A percentile compares a stretch with the other conserved stretches of the same genome.
Evolutionary conservation across 768 basidiomycete species (phyloP).

Genomic region (Boletus rubropictus): DNA sequence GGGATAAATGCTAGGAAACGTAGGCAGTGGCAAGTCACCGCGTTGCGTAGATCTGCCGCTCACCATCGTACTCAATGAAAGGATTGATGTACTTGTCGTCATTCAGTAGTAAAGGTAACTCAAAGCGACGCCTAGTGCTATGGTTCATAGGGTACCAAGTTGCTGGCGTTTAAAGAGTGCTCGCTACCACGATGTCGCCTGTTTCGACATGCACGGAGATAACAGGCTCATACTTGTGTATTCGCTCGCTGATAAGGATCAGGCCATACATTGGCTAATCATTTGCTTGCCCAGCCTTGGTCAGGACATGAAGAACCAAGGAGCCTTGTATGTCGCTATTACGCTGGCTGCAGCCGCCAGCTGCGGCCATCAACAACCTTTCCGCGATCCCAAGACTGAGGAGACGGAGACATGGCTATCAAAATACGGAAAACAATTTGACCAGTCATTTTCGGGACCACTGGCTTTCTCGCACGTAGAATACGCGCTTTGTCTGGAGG

Average conservation of each 20-base stretch:
- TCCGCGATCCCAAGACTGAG: not conserved
- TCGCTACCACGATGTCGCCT: not conserved
- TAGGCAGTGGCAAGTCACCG: conserved; percentile 44
- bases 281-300: not conserved
- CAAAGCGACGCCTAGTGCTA: no score
- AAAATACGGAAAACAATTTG: conserved; percentile 71
- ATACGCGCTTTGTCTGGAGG: conserved; percentile 35
- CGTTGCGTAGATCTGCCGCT: conserved; percentile 33
- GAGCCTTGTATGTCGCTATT: not conserved
- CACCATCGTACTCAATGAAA: conserved; percentile 20
- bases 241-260: not conserved
- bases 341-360: not conserved
- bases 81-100: not conserved
- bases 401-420: conserved; percentile 48
- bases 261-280: not conserved
- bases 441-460: conserved; percentile 75
- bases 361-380: conserved; percentile 13
- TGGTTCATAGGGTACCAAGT: no score
- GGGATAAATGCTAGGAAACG: conserved; percentile 36
- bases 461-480: conserved; percentile 80
- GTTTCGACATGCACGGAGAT: not conserved
- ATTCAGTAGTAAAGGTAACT: not conserved
- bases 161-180: not conserved
- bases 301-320: conserved; percentile 11
- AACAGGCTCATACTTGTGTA: no score